Percentiles rank a stretch among this genome's conserved stretches.
These are phyloP conservation scores for Chrysosporium keratinophilum DNA, from an alignment of 2,329 filamentous ascomycete genomes.

Conservation along the genomic window DNA sequence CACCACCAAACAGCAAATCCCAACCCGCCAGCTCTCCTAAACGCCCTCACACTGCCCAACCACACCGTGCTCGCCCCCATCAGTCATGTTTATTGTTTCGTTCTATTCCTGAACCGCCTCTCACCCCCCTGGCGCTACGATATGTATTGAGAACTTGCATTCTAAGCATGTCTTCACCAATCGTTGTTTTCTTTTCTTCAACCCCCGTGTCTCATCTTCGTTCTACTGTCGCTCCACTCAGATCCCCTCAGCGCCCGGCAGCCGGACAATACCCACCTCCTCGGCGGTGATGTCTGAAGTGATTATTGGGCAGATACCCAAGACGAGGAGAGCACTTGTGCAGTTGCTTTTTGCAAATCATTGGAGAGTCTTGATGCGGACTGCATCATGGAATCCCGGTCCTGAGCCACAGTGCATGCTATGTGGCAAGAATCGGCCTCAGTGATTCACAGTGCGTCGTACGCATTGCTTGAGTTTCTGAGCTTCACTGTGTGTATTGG, in stretches of 20 bases:
- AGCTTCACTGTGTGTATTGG: background rate
- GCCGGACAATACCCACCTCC: background rate
- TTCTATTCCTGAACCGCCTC: background rate
- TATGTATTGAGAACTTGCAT: background rate
- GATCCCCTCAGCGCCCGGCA: constrained; percentile 2
- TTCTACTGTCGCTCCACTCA: background rate
- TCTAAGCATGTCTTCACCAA: background rate
- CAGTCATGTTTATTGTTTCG: background rate
- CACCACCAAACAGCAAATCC: constrained; percentile 1
- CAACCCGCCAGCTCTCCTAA: constrained; percentile 6
- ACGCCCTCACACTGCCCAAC: constrained; percentile 7
- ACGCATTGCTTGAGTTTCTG: background rate
- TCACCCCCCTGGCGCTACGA: background rate
- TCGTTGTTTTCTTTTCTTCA: background rate
- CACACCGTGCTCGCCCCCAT: background rate
- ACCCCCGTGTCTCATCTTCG: background rate
- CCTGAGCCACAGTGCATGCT: background rate
- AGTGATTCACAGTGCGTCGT: background rate
- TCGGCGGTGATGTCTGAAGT: background rate
- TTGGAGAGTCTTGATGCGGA: background rate
- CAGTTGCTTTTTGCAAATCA: background rate
- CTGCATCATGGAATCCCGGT: background rate
- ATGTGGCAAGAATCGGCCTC: background rate
- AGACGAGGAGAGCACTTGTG: background rate
- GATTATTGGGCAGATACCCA: constrained; percentile 1